These are phyloP conservation scores for Pythium grandisporangium DNA, from an alignment of 352 stramenopile genomes.

Conservation along the genomic window DNA sequence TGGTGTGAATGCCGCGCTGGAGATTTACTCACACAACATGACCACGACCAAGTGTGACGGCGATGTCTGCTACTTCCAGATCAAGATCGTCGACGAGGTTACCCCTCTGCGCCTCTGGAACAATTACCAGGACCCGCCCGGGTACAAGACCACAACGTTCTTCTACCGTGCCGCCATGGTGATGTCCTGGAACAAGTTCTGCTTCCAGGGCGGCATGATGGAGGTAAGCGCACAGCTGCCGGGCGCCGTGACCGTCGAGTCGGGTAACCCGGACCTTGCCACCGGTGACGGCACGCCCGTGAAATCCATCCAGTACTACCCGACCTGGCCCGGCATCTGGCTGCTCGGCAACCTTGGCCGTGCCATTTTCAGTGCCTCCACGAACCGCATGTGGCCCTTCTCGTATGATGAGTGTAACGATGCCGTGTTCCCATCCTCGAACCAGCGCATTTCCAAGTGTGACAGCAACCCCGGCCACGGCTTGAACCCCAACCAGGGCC, in stretches of 20 bases:
- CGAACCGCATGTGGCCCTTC: conserved; percentile 94
- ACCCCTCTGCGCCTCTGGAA: conserved; percentile 49
- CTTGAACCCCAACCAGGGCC: conserved; percentile 81
- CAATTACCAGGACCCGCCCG: conserved; percentile 39
- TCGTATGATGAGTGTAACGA: conserved; percentile 91
- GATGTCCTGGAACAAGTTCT: conserved; percentile 95
- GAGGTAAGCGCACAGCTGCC: conserved; percentile 86
- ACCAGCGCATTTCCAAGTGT: conserved; percentile 84
- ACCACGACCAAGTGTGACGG: conserved; percentile 43
- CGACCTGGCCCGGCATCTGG: conserved; percentile 93
- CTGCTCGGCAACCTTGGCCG: conserved; percentile 94
- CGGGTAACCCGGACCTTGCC: conserved; percentile 18
- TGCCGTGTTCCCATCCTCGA: conserved; percentile 39
- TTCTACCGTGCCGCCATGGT: conserved; percentile 83
- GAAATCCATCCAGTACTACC: conserved; percentile 38
- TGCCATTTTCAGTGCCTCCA: conserved; percentile 92
- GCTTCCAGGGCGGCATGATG: conserved; percentile 90
- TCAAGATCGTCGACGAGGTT: conserved; percentile 33
- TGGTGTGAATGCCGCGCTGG: conserved; percentile 59
- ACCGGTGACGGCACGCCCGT: not conserved
- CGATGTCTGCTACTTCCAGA: conserved; percentile 52
- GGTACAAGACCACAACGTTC: conserved; percentile 46
- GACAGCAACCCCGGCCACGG: conserved; percentile 87
- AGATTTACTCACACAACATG: conserved; percentile 71
- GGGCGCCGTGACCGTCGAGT: conserved; percentile 42